Evolutionary conservation across 106 monocot species (phyloP), one percentile per base, ranked within the genome.

Genomic region (Phalaenopsis aphrodite): DNA sequence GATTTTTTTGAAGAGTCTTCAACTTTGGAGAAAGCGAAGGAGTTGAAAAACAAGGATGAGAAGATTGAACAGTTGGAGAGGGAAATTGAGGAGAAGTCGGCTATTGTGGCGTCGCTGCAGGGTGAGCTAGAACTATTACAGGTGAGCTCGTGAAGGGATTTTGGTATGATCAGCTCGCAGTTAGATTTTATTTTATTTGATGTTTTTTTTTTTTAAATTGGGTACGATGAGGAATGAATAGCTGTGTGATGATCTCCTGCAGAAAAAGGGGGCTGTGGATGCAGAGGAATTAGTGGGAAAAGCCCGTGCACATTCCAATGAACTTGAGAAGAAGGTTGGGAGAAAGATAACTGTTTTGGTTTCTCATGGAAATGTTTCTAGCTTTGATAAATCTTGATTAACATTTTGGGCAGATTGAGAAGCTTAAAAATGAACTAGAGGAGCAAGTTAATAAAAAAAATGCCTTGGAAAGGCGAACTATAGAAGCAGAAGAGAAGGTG

Each of bases 291-390:
- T 79, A 47, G 77, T 75, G 15, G 87, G 80, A 37, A 91, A 91
- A 85, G 87, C 83, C 24, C 38, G 81, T 87, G 85, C 87, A 41
- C 74, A 79, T 48, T 79, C 87, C 46, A 75, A 16, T 77, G 82
- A 87, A 78, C 85, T 93, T 77, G 87, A 90, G 77, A 80, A 84
- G 41, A 81, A 93, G 88, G 93, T 90, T 23, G n/a, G 52, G 45
- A 17, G 19, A 75, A 43, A 21, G 37, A 23, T 7, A 57, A 47
- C 10, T n/a, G 12, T 56, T 41, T 21, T 52, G 55, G 39, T 61
- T 82, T 19, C 43, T 36, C 36, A 39, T n/a, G 3, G 49, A 49
- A 21, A 11, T 84, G 18, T 61, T 19, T 61, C n/a, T 21, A n/a
- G 61, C 56, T 76, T 17, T 61, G 6, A 48, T 41, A 56, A 1